Conservation (phyloP, 176 grass and related monocot species). For the Triticum timopheevii region DNA sequence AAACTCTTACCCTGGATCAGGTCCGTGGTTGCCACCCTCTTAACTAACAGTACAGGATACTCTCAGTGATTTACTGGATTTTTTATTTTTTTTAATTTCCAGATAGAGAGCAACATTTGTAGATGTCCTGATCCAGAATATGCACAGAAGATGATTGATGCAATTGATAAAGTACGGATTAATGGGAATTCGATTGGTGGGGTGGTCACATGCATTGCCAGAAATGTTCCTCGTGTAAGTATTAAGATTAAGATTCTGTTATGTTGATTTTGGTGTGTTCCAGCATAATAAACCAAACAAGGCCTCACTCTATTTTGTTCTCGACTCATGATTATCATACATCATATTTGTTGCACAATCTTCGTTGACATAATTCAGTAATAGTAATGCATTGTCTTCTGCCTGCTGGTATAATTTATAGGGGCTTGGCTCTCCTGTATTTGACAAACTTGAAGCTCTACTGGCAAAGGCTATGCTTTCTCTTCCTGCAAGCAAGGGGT, state of each 20-base stretch:
- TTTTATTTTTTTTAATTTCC: constrained; percentile 34
- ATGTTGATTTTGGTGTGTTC: constrained; percentile 22
- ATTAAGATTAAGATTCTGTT: constrained; percentile 20
- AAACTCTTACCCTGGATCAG: constrained; percentile 76
- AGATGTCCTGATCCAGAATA: constrained; percentile 97
- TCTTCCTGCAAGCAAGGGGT: constrained; percentile 98
- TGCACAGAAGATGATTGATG: constrained; percentile 94
- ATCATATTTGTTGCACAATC: constrained; percentile 10
- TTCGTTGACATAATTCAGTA: background rate
- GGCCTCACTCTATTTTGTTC: background rate
- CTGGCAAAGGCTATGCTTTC: constrained; percentile 92
- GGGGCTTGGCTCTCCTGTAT: constrained; percentile 93
- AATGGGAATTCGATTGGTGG: constrained; percentile 94
- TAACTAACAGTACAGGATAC: background rate
- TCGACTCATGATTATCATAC: background rate
- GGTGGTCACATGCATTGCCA: constrained; percentile 92
- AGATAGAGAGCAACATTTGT: constrained; percentile 97
- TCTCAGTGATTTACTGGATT: constrained; percentile 32
- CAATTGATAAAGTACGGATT: constrained; percentile 83
- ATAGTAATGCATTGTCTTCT: constrained; percentile 4
- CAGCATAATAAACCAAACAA: constrained; percentile 5
- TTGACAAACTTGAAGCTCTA: constrained; percentile 98
- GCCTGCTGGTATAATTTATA: constrained; percentile 34
- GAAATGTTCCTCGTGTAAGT: constrained; percentile 97
- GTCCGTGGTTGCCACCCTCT: constrained; percentile 46